phyloP scores from a whole-genome alignment of 345 rosid genomes.

The Geranium brycei region DNA sequence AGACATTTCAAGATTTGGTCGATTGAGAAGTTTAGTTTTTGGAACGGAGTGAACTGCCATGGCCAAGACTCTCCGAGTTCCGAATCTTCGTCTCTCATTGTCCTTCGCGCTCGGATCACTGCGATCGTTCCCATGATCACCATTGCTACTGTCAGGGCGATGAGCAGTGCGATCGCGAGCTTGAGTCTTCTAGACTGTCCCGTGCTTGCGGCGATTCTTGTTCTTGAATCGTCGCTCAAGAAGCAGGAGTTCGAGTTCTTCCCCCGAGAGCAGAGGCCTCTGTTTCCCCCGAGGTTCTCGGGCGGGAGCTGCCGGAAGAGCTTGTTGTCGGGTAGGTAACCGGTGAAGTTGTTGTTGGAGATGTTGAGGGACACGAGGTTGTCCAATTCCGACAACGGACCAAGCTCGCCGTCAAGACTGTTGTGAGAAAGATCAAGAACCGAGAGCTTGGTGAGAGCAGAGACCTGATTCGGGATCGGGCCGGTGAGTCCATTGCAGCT shows the following conservation, averaged over 20 bases:
- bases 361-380: conserved; percentile 86
- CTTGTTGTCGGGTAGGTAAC: conserved; percentile 67
- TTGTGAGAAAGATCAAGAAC: conserved; percentile 77
- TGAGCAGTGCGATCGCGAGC: conserved; percentile 46
- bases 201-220: conserved; percentile 16
- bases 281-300: conserved; percentile 56
- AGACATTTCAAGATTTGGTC: conserved; percentile 52
- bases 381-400: conserved; percentile 50
- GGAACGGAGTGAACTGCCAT: conserved; percentile 76
- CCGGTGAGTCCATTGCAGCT: conserved; percentile 69
- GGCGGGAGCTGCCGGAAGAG: conserved; percentile 72
- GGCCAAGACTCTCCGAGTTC: conserved; percentile 27
- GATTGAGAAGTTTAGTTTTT: conserved; percentile 70
- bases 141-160: conserved; percentile 50
- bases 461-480: conserved; percentile 54
- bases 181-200: conserved; percentile 35
- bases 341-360: conserved; percentile 84
- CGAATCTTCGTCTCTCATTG: conserved; percentile 4
- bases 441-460: conserved; percentile 60
- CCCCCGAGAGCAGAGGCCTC: conserved; percentile 45
- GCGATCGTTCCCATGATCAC: conserved; percentile 48
- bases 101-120: conserved; percentile 33
- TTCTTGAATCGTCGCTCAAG: conserved; percentile 30
- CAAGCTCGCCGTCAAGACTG: conserved; percentile 45
- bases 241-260: background rate